Evolutionary conservation across 164 flowering plant species (phyloP), one percentile per base, ranked within the genome.

Genomic region (Kingdonia uniflora): DNA sequence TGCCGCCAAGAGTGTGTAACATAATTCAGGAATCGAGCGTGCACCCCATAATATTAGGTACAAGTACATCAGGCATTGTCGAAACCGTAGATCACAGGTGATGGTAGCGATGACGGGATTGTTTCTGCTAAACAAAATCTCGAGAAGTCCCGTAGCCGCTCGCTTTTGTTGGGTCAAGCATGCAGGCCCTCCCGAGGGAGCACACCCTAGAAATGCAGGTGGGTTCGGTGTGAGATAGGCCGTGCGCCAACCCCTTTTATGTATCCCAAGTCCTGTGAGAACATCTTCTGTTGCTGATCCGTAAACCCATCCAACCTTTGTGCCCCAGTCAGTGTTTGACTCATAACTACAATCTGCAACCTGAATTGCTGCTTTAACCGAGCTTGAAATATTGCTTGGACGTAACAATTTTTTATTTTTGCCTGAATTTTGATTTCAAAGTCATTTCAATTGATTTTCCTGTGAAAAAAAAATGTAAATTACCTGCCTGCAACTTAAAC

Each of bases 81-180:
- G 54, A 14, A 81, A 66, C 12, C 56, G 57, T 50, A 78, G 69
- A 44, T 74, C 70, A 1, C 33, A 52, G 2, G 43, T 55, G 43
- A 74, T 19, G 14, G 57, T 26, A 6, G 25, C 55, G 1, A 62
- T 2, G n/a, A 77, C 20, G 14, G 85, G 87, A 52, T 57, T 72
- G 17, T 55, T 51, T 11, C 24, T 41, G 54, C 67, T 54, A 55
- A 76, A 42, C 0, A 79, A 54, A 37, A 79, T 62, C 62, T 81
- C 85, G 8, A 77, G 56, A 6, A 77, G 49, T 12, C 92, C 92
- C 0, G 78, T 70, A 54, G 71, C 53, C 87, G 85, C 79, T 57
- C 91, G 68, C 60, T 79, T 77, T 42, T 54, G 58, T 55, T 81
- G 87, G 33, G 42, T 43, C 68, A 75, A 1, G 22, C 62, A 8